Conservation (phyloP, 345 rosid genomes). For the Boechera stricta region DNA sequence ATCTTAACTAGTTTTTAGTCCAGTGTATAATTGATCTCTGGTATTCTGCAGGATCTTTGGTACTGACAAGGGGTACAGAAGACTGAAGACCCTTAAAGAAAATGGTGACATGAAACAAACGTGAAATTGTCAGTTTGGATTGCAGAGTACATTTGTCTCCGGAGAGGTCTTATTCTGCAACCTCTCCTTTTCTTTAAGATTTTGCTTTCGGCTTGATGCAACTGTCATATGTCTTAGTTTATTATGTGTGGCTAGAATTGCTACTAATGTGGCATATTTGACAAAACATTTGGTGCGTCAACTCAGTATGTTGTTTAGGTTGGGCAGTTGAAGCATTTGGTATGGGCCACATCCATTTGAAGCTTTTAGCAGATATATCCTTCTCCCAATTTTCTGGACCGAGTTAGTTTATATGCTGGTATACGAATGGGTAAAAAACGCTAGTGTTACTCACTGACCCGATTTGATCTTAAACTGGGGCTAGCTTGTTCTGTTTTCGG, state of each 20-base stretch:
- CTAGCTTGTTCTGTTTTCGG: too few species aligned
- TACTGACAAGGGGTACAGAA: constrained; percentile 93
- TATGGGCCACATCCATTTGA: neutral
- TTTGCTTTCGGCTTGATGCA: constrained; percentile 21
- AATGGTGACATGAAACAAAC: constrained; percentile 38
- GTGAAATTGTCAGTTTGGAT: constrained; percentile 25
- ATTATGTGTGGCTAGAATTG: constrained; percentile 28
- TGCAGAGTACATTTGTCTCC: constrained; percentile 32
- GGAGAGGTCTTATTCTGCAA: constrained; percentile 35
- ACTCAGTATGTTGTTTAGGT: constrained; percentile 19
- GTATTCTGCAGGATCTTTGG: constrained; percentile 77
- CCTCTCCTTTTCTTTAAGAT: constrained; percentile 17
- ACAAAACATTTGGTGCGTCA: constrained; percentile 18
- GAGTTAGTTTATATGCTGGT: neutral
- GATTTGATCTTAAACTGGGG: neutral
- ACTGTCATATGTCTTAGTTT: constrained; percentile 30
- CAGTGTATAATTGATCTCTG: neutral
- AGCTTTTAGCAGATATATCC: neutral
- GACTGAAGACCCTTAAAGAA: constrained; percentile 71
- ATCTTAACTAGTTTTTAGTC: neutral
- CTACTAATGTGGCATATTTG: constrained; percentile 35
- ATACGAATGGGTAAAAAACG: neutral
- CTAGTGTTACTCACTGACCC: neutral
- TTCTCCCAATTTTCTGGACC: neutral
- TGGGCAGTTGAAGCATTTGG: constrained; percentile 32